Evolutionary conservation across 306 rosid genomes (phyloP).

Genomic region (Malus sieversii): DNA sequence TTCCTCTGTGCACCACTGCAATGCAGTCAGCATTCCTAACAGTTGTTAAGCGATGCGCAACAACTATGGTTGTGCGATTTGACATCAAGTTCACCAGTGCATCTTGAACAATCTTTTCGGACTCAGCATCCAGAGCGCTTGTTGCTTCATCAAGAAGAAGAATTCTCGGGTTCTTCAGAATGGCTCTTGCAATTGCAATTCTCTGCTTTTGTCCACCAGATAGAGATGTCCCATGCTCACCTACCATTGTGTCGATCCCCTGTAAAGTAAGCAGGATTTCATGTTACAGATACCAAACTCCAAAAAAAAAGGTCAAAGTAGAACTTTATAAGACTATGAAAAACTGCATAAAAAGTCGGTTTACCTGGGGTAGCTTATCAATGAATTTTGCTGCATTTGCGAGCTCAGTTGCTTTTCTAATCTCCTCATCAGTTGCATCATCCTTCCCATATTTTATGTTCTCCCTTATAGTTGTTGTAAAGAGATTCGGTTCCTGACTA

Average conservation of each 20-base stretch:
- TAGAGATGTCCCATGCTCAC: slow-evolving; percentile 83
- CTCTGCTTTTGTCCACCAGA: slow-evolving; percentile 98
- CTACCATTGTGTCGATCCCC: slow-evolving; percentile 81
- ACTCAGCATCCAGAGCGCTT: slow-evolving; percentile 82
- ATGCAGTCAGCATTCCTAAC: slow-evolving; percentile 69
- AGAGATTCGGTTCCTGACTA: slow-evolving; percentile 76
- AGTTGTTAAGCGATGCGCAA: slow-evolving; percentile 92
- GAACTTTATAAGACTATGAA: neutral
- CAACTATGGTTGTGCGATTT: slow-evolving; percentile 70
- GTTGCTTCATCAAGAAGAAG: slow-evolving; percentile 95
- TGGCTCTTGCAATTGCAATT: slow-evolving; percentile 93
- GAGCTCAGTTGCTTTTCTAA: slow-evolving; percentile 50
- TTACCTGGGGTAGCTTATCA: slow-evolving; percentile 61
- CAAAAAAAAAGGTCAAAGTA: neutral
- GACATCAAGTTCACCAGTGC: slow-evolving; percentile 59
- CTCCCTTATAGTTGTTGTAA: slow-evolving; percentile 53
- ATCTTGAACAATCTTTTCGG: slow-evolving; percentile 88
- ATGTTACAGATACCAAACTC: neutral
- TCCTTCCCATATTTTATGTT: slow-evolving; percentile 83
- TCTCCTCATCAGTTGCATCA: slow-evolving; percentile 63
- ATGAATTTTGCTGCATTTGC: slow-evolving; percentile 87
- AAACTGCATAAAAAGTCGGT: neutral
- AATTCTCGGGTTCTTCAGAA: slow-evolving; percentile 77
- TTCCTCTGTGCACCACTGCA: slow-evolving; percentile 82
- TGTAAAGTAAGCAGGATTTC: slow-evolving; percentile 1